phyloP scores from a whole-genome alignment of 192 early-diverging fungal species.

The Podochytrium sp. region DNA sequence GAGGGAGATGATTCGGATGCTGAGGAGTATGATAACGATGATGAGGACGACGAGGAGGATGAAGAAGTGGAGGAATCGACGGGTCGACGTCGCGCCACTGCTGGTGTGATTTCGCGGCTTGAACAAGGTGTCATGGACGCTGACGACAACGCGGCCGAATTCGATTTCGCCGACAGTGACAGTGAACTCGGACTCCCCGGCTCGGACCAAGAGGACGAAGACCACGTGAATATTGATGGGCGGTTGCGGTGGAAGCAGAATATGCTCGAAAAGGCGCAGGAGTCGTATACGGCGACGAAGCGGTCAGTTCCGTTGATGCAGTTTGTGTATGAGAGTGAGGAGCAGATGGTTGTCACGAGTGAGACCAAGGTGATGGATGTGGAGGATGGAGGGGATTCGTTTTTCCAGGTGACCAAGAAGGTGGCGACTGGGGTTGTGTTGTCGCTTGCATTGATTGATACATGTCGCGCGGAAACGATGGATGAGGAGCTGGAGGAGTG shows the following conservation, averaged over 20 bases:
- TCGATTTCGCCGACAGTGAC: slow-evolving; percentile 63
- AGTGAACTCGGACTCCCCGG: slow-evolving; percentile 76
- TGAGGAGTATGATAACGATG: slow-evolving; percentile 49
- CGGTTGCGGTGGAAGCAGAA: slow-evolving; percentile 72
- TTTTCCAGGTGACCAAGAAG: slow-evolving; percentile 37
- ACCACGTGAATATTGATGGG: slow-evolving; percentile 46
- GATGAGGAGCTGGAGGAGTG: slow-evolving; percentile 67
- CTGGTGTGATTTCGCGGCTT: slow-evolving; percentile 11
- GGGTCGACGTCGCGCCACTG: slow-evolving; percentile 25
- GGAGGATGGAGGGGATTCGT: slow-evolving; percentile 64
- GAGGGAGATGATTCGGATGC: slow-evolving; percentile 49
- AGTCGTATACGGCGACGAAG: slow-evolving; percentile 51
- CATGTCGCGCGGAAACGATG: slow-evolving; percentile 65
- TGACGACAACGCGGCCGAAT: slow-evolving; percentile 50
- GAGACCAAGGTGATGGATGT: slow-evolving; percentile 46
- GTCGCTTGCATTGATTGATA: slow-evolving; percentile 65
- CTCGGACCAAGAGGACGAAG: slow-evolving; percentile 45
- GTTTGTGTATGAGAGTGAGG: slow-evolving; percentile 78
- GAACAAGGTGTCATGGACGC: slow-evolving; percentile 36
- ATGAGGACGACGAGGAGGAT: slow-evolving; percentile 48
- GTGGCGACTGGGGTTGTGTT: slow-evolving; percentile 25
- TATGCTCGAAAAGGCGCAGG: slow-evolving; percentile 63
- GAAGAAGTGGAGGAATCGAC: slow-evolving; percentile 22
- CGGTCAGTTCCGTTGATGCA: slow-evolving; percentile 85
- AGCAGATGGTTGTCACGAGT: slow-evolving; percentile 26